phyloP scores from a whole-genome alignment of 305 asterid genomes.

The Solanum aculeatissimum region DNA sequence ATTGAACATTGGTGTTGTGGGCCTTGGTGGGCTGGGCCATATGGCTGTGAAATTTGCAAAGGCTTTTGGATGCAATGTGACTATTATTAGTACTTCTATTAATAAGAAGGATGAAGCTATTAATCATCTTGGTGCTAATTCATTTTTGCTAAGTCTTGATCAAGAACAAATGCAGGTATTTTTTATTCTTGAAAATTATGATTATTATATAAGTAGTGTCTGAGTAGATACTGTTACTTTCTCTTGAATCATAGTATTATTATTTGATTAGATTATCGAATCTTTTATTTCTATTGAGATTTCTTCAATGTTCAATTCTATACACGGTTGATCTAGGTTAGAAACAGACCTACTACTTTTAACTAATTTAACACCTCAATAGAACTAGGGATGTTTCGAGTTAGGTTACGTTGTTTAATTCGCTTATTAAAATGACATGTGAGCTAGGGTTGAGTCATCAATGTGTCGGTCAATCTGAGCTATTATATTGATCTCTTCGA shows the following conservation, averaged over 20 bases:
- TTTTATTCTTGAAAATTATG: neutral
- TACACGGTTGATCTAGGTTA: no score
- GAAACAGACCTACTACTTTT: no score
- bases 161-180: conserved; percentile 30
- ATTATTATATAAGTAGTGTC: neutral
- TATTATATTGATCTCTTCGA: neutral
- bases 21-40: conserved; percentile 48
- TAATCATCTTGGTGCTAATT: conserved; percentile 21
- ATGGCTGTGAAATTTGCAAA: conserved; percentile 42
- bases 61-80: conserved; percentile 31
- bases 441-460: neutral
- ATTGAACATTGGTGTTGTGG: conserved; percentile 21
- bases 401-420: neutral
- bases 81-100: conserved; percentile 27
- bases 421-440: neutral
- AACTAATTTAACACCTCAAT: neutral
- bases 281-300: no score
- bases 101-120: conserved; percentile 31
- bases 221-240: no score
- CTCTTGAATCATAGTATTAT: no score
- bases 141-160: conserved; percentile 28
- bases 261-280: no score
- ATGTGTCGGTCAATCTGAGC: neutral
- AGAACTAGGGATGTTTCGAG: neutral
- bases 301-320: no score